Base-by-base conservation (phyloP, 768 basidiomycete species). In the Suillus paluster region DNA sequence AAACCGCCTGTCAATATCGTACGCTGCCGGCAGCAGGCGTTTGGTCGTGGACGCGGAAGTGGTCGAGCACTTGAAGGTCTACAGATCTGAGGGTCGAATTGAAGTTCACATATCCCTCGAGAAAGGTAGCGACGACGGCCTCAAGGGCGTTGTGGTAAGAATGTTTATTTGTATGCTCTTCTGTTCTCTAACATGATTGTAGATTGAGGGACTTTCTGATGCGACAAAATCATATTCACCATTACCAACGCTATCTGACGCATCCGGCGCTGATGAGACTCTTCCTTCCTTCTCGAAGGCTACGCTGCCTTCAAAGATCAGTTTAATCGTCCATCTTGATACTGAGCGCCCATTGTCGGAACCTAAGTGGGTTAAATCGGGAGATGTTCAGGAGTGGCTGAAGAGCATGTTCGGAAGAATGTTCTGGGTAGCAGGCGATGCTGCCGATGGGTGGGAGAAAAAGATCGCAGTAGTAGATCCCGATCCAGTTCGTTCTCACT, bases 291-390 rank as follows among this genome's bases (percentile, higher is more conserved):
- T 95, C 68, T 80, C 81, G 55, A 85, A 84, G 69, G 78, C 78
- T 9, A 66, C 66, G 27, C 72, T 83, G 21, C 86, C 90, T 30
- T 76, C 82, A 25, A 83, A 83, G 33, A 71, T 91, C 21, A 86
- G 83, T n/a, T 78, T 97, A 50, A 70, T 85, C 11, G 88, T 91
- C 25, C 84, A 94, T 76, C 84, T 99, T 64, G 97, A 99, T 74
- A 92, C 86, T 60, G 86, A 85, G 36, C 87, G 91, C 61, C 97
- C 97, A 0, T 78, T 99, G 38, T 95, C 95, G 17, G 95, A 98
- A 73, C 95, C 97, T 8, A 92, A 94, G 73, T 99, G 97, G 97
- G 94, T 95, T 41, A 94, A 95, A 75, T 90, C 91, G 9, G 97
- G 97, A 34, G 92, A 96, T 71, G 86, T 96, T 25, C 94, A 97